Conservation (phyloP, 2,329 filamentous ascomycete genomes). For the Penicillium digitatum region DNA sequence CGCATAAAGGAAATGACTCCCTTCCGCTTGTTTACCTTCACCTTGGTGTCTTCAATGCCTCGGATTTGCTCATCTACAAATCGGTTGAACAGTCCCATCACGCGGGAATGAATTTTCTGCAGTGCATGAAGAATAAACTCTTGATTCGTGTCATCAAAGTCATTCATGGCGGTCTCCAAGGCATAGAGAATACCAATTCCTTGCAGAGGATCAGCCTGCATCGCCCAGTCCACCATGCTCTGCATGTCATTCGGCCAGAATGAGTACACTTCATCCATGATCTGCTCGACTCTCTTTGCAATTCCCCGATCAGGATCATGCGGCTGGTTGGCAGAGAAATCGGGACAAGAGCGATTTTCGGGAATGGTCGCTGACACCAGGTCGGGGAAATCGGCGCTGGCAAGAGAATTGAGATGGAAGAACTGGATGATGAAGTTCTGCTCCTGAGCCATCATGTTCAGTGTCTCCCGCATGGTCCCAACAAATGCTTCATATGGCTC, state of each 20-base stretch:
- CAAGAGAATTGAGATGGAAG: slow-evolving; percentile 86
- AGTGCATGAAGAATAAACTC: slow-evolving; percentile 79
- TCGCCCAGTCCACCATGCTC: slow-evolving; percentile 75
- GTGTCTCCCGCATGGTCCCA: slow-evolving; percentile 72
- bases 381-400: slow-evolving; percentile 78
- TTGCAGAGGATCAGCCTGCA: slow-evolving; percentile 80
- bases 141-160: slow-evolving; percentile 85
- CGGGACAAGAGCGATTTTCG: slow-evolving; percentile 64
- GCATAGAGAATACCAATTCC: slow-evolving; percentile 80
- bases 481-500: slow-evolving; percentile 78
- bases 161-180: slow-evolving; percentile 72
- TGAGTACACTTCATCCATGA: slow-evolving; percentile 83
- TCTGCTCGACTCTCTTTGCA: slow-evolving; percentile 75
- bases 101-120: slow-evolving; percentile 70
- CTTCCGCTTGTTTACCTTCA: slow-evolving; percentile 98
- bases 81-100: slow-evolving; percentile 73
- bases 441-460: slow-evolving; percentile 82
- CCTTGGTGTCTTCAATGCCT: slow-evolving; percentile 95
- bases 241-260: slow-evolving; percentile 78
- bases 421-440: slow-evolving; percentile 97
- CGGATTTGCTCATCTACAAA: slow-evolving; percentile 94
- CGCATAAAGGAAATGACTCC: slow-evolving; percentile 94
- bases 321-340: slow-evolving; percentile 68
- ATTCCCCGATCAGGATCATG: slow-evolving; percentile 87
- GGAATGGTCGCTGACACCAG: slow-evolving; percentile 64